phyloP scores from a whole-genome alignment of 1,284 basidiomycete genomes.

The Chalciporus sp. region DNA sequence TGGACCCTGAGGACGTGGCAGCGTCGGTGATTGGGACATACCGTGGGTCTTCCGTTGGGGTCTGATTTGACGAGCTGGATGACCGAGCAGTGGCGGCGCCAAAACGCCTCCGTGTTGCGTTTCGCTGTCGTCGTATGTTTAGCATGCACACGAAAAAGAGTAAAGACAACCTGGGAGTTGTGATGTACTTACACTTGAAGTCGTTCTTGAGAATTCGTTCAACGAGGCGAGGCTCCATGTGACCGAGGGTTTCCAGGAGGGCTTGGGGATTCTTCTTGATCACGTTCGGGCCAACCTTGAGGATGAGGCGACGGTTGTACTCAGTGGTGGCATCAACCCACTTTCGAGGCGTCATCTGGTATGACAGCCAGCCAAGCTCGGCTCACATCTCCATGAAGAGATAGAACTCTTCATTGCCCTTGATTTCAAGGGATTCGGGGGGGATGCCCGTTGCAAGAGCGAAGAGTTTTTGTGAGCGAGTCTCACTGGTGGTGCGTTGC shows the following conservation, averaged over 20 bases:
- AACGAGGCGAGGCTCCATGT: neutral
- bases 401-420: conserved; percentile 8
- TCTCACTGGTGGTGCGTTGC: neutral
- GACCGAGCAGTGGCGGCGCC: neutral
- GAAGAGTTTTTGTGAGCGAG: neutral
- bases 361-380: conserved; percentile 12
- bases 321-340: conserved; percentile 12
- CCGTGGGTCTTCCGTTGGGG: no score
- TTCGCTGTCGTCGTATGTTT: neutral
- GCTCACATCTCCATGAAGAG: conserved; percentile 15
- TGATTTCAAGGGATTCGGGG: neutral
- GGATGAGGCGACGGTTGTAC: neutral
- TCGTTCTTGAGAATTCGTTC: neutral
- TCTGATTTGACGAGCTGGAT: neutral
- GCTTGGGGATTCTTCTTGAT: neutral
- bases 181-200: neutral
- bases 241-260: neutral
- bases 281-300: neutral
- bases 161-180: neutral
- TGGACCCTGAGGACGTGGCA: no score
- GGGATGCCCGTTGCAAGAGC: neutral
- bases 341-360: conserved; percentile 9
- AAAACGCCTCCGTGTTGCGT: neutral
- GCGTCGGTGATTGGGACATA: no score
- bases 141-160: neutral